These are phyloP conservation scores for Eucalyptus tenuipes DNA, from an alignment of 345 rosid species.

Conservation along the genomic window DNA sequence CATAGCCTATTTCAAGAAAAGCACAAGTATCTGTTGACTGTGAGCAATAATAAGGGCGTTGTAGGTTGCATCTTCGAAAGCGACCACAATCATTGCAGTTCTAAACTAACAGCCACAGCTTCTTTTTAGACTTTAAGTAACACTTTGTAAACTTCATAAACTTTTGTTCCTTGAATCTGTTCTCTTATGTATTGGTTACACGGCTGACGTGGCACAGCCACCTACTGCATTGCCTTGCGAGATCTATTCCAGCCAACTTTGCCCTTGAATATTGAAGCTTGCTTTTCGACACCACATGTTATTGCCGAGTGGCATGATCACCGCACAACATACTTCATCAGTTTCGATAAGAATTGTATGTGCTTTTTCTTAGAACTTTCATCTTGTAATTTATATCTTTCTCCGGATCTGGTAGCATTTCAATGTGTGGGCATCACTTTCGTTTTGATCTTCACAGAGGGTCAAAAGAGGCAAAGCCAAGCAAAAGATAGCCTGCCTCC, in stretches of 20 bases:
- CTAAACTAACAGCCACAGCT: neutral
- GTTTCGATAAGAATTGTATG: neutral
- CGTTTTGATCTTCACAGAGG: neutral
- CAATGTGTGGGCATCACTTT: neutral
- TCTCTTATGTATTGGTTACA: neutral
- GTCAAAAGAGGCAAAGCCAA: neutral
- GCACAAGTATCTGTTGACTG: neutral
- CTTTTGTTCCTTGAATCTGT: neutral
- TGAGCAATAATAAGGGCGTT: neutral
- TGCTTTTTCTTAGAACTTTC: neutral
- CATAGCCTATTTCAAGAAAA: neutral
- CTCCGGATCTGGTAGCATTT: neutral
- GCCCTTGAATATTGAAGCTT: neutral
- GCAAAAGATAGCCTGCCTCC: neutral
- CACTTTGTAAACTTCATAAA: neutral
- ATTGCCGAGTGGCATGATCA: neutral
- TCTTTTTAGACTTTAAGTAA: neutral
- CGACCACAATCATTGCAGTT: neutral
- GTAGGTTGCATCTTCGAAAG: neutral
- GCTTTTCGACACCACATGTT: neutral
- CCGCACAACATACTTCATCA: neutral
- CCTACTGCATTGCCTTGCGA: neutral
- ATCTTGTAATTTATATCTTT: neutral
- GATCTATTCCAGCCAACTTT: neutral
- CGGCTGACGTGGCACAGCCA: neutral